Base-by-base conservation (phyloP, 345 rosid genomes). In the Eucalyptus decipiens region DNA sequence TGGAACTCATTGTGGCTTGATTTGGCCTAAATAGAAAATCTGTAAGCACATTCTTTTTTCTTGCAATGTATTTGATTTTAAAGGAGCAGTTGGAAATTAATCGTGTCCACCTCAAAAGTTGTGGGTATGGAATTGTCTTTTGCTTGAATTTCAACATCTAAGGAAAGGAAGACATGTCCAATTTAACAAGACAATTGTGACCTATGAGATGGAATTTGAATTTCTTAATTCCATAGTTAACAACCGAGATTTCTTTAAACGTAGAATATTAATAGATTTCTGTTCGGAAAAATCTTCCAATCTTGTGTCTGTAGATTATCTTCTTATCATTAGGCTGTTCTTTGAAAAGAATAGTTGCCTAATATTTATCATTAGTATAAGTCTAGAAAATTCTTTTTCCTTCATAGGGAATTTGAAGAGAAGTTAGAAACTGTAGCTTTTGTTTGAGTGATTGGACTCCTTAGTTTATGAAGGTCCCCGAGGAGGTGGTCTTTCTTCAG, bases 291-390 rank as follows among this genome's bases (percentile, higher is more conserved):
- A 56, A 56, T 4, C 62, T 56, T 56, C 28, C 62, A 56, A 21
- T 56, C 62, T 56, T 56, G 11, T 56, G 30, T 56, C 1, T 0
- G 6, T 24, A 56, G 26, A 56, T 56, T 56, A 12, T 56, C 62
- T 11, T 56, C 62, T 56, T 56, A 23, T 24, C 30, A 56, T 56
- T 1, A 21, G 0, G 6, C 0, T 56, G 0, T 9, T 56, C 62
- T 56, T 56, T 21, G 12, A 9, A 56, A 56, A 56, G 28, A 56
- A 56, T 56, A 56, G 60, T 23, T 56, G 28, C 12, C 60, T 23
- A 56, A 23, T 56, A 56, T 24, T 56, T 21, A 10, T 56, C 13
- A 21, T 4, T 56, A 23, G 62, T 24, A 56, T 56, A 4, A 23
- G 3, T 56, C 6, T 56, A 24, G 62, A 23, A 9, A 24, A 56